Evolutionary conservation across 805 yeast species (phyloP).

Genomic region (Tetrapisispora arboricola): DNA sequence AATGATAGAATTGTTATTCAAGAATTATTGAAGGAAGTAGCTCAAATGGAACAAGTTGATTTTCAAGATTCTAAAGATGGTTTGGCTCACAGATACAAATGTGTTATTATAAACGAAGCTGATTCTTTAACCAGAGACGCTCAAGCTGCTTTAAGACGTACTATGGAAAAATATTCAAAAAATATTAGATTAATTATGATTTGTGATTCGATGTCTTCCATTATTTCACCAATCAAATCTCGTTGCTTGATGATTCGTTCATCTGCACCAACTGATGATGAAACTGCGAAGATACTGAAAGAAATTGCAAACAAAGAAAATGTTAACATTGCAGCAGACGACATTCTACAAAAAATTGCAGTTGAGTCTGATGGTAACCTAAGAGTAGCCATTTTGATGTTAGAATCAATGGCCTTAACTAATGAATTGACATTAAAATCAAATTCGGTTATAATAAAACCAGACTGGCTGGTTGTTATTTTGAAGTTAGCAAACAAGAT

Average conservation of each 20-base stretch:
- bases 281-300: constrained; percentile 45
- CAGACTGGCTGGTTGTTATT: constrained; percentile 90
- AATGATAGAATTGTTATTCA: constrained; percentile 93
- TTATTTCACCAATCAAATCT: constrained; percentile 88
- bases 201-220: constrained; percentile 83
- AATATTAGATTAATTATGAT: constrained; percentile 77
- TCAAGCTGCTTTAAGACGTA: constrained; percentile 89
- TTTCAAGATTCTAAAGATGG: constrained; percentile 38
- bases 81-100: constrained; percentile 51
- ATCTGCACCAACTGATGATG: constrained; percentile 63
- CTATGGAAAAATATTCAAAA: constrained; percentile 89
- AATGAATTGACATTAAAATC: constrained; percentile 39
- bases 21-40: constrained; percentile 85
- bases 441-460: constrained; percentile 45
- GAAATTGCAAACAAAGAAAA: constrained; percentile 50
- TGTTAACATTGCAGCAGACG: constrained; percentile 31
- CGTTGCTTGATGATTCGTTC: constrained; percentile 83
- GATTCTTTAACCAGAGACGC: constrained; percentile 86
- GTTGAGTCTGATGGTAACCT: constrained; percentile 55
- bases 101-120: constrained; percentile 85
- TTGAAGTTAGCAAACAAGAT: constrained; percentile 52
- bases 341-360: constrained; percentile 44
- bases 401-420: constrained; percentile 75
- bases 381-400: constrained; percentile 63
- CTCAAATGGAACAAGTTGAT: constrained; percentile 93